Base-by-base conservation (phyloP, 139 green algal genomes). In the Chlorella sp. region DNA sequence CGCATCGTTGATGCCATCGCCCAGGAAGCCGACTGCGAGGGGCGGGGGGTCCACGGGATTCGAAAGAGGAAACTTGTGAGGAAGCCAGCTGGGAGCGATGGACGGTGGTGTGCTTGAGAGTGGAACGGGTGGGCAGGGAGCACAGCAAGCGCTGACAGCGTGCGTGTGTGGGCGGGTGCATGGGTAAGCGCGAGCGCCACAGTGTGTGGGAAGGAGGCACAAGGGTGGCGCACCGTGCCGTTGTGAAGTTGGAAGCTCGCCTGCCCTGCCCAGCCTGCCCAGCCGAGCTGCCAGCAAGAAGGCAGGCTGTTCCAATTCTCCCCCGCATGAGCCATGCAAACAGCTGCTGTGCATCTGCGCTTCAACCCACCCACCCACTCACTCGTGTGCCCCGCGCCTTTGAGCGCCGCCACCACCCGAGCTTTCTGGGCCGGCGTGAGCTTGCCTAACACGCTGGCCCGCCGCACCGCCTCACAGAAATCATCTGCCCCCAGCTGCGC, bases 1-100 rank as follows among this genome's bases (percentile, higher is more conserved):
- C 0, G 94, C 95, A 85, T 97, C 95, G 86, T 97, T 97, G 76
- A 95, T 92, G 28, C 95, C 95, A 66, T 97, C 95, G 0, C 95
- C 95, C 42, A 92, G 61, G 64, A 94, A 91, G 22, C 92, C 92
- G 18, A 92, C 89, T 60, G 86, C 19, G 40, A 16, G 24, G 18
- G 40, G 40, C 19, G 28, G 37, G 28, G 71, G 14, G 32, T 42
- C 12, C 69, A 77, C 22, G 12, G 69, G 15, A 36, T 24, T 77
- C 2, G 28, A 28, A 19, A 77, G 3, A 28, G 28, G 16, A 77
- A 16, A 11, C 16, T 77, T 2, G 21, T 36, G 39, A 3, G 24
- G 22, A 30, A 73, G 64, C 64, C 64, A n/a, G 21, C 22, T 73
- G 24, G 64, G 22, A 4, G 64, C 3, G 64, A 26, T n/a, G 24